These are phyloP conservation scores for Sugiyamaella xylanicola DNA, from an alignment of 1,139 yeast species.

Conservation along the genomic window DNA sequence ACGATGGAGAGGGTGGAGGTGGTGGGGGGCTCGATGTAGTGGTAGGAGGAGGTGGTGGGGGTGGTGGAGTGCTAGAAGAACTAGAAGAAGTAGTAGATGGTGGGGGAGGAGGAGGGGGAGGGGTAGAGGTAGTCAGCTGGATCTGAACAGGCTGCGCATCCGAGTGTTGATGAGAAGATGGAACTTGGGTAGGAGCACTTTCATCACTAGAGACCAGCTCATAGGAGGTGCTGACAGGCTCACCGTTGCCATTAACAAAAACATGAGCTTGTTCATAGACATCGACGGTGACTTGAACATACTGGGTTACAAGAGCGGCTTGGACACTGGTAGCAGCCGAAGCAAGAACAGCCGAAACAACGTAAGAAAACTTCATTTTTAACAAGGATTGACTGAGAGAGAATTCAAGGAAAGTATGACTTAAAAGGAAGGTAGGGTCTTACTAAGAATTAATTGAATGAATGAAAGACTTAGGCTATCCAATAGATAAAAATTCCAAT, in stretches of 20 bases:
- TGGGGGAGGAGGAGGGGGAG: conserved; percentile 4
- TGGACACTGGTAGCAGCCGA: conserved; percentile 7
- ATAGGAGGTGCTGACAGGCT: conserved; percentile 38
- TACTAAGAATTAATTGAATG: not conserved
- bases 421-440: not conserved
- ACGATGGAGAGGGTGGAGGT: conserved; percentile 9
- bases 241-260: conserved; percentile 41
- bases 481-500: too few species aligned
- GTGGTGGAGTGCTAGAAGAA: conserved; percentile 2
- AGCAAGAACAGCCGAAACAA: conserved; percentile 3
- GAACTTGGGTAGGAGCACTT: conserved; percentile 12
- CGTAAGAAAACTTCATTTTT: conserved; percentile 7
- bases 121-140: conserved; percentile 13
- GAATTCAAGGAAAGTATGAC: not conserved
- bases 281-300: conserved; percentile 38
- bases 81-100: not conserved
- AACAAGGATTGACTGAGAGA: not conserved
- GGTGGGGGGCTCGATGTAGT: not conserved
- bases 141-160: conserved; percentile 4
- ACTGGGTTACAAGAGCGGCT: conserved; percentile 39
- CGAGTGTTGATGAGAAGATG: conserved; percentile 9
- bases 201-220: conserved; percentile 34
- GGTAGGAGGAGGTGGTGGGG: not conserved
- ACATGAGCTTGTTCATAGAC: conserved; percentile 42
- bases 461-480: not conserved